Conservation (phyloP, 768 basidiomycete genomes). For the Termitomyces sp. region DNA sequence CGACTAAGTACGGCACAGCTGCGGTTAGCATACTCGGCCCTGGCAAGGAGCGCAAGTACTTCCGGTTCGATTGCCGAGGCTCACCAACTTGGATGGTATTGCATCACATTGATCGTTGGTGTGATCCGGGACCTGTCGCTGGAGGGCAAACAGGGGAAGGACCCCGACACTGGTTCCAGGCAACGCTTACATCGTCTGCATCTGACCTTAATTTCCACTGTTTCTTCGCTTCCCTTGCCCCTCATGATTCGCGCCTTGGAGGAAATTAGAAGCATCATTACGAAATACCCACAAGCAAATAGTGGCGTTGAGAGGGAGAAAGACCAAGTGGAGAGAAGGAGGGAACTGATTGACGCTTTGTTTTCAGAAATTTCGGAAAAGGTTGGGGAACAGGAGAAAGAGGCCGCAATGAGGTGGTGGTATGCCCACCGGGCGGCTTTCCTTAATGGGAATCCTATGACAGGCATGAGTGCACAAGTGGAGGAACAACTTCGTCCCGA, state of each 20-base stretch:
- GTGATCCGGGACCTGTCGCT: slow-evolving; percentile 32
- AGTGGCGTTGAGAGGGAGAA: slow-evolving; percentile 11
- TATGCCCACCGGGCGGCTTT: slow-evolving; percentile 33
- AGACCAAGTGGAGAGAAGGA: slow-evolving; percentile 12
- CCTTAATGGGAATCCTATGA: background rate
- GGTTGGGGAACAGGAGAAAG: slow-evolving; percentile 67
- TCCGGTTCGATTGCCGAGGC: slow-evolving; percentile 21
- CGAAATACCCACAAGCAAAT: slow-evolving; percentile 18
- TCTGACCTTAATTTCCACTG: slow-evolving; percentile 57
- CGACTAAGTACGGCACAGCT: slow-evolving; percentile 62
- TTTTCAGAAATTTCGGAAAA: slow-evolving; percentile 60
- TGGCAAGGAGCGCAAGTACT: slow-evolving; percentile 56
- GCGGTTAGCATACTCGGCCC: slow-evolving; percentile 66
- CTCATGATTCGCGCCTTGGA: slow-evolving; percentile 54
- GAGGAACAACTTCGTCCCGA: background rate
- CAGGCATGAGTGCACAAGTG: slow-evolving; percentile 1
- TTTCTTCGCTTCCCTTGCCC: slow-evolving; percentile 54
- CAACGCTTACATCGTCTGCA: slow-evolving; percentile 50
- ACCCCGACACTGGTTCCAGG: slow-evolving; percentile 9
- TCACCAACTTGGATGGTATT: slow-evolving; percentile 61
- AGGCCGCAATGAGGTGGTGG: slow-evolving; percentile 71
- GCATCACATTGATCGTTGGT: slow-evolving; percentile 50
- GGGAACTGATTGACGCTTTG: slow-evolving; percentile 50
- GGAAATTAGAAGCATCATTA: slow-evolving; percentile 34
- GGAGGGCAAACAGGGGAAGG: slow-evolving; percentile 17